Base-by-base conservation (phyloP, 495 filamentous ascomycete species). In the Sordaria brevicollis region DNA sequence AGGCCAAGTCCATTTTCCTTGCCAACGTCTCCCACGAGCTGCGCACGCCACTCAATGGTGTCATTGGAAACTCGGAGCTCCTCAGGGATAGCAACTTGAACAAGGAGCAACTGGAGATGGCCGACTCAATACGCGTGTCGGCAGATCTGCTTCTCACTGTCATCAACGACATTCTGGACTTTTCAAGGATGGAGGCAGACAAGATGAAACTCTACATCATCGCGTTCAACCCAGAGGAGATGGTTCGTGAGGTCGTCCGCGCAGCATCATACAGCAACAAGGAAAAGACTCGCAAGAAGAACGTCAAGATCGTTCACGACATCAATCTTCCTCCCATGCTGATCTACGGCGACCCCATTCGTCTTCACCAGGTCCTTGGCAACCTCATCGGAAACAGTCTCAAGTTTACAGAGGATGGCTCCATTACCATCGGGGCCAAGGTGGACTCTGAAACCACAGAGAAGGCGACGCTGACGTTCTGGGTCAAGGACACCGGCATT, bases 151-250 rank as follows among this genome's bases (percentile, higher is more conserved):
- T 97, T 8, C 85, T 97, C n/a, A 93, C 91, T 1, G 90, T 97
- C 68, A 97, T 97, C 83, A 97, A 97, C 76, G 93, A 97, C 73
- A 94, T 97, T 29, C 83, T 97, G 2, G 93, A 97, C 78, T 97
- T 95, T 76, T 95, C 92, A 35, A 93, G 95, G 76, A 88, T 97
- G 76, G 93, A 97, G 78, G 93, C 93, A 17, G 93, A 94, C 74
- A 97, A 96, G 82, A 95, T 97, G 92, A 92, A 93, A 78, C 89
- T 96, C 9, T 94, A 92, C 68, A 90, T 90, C 11, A 93, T 94
- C 66, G 92, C 92, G 2, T 86, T 96, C 72, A 94, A 91, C 69
- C 85, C 95, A 0, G 90, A 89, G 72, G 92, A 93, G 78, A 96
- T 94, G 70, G 92, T 96, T 68, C 87, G 87, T 7, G 93, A 96